These are phyloP conservation scores for Cinchona pubescens DNA, from an alignment of 257 asterid genomes.

Conservation along the genomic window DNA sequence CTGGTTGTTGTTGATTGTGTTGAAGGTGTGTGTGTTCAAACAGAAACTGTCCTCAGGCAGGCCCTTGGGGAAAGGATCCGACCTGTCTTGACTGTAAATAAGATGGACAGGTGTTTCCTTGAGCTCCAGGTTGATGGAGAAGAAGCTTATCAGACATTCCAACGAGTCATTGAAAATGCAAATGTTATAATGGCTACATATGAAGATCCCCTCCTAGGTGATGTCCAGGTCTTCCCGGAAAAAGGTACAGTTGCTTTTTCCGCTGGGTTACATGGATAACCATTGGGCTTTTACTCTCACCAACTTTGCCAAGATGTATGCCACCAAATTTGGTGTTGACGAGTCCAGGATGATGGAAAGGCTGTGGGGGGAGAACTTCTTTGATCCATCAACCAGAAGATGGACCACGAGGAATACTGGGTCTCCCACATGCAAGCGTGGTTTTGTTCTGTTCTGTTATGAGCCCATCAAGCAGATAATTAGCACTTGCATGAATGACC, in stretches of 20 bases:
- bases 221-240: conserved; percentile 42
- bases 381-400: conserved; percentile 42
- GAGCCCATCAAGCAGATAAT: conserved; percentile 46
- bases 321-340: conserved; percentile 39
- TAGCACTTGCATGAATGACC: conserved; percentile 41
- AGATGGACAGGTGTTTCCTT: conserved; percentile 52
- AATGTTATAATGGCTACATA: conserved; percentile 47
- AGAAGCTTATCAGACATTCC: conserved; percentile 42
- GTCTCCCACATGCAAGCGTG: conserved; percentile 38
- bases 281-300: conserved; percentile 44
- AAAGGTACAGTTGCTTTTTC: conserved; percentile 49
- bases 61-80: conserved; percentile 53
- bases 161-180: conserved; percentile 41
- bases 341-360: conserved; percentile 48
- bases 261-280: conserved; percentile 48
- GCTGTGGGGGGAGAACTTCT: conserved; percentile 50
- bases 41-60: conserved; percentile 46
- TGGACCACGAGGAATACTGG: conserved; percentile 40
- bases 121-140: conserved; percentile 49
- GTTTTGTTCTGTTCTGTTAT: conserved; percentile 44
- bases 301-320: conserved; percentile 44
- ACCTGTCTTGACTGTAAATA: conserved; percentile 44
- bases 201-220: conserved; percentile 44
- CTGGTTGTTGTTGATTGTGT: conserved; percentile 45
- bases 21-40: conserved; percentile 49